Conservation (phyloP, 1,284 basidiomycete species). For the Malassezia japonica region DNA sequence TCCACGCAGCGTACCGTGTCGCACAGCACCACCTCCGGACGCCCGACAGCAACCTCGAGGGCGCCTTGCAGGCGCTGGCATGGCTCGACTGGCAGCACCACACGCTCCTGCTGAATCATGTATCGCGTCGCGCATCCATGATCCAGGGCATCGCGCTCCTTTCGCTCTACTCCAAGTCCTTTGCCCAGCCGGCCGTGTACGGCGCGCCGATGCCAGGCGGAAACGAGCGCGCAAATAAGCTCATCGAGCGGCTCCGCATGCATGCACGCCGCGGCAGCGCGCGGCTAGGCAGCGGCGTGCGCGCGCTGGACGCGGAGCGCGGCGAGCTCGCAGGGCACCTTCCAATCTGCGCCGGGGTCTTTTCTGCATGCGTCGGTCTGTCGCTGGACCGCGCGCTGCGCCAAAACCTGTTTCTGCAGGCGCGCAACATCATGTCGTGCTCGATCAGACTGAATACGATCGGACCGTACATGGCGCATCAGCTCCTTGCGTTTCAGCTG, state of each 20-base stretch:
- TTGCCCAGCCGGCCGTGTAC: conserved; percentile 50
- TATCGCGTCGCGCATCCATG: conserved; percentile 72
- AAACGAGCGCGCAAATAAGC: neutral
- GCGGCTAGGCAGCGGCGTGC: neutral
- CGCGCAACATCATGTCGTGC: conserved; percentile 75
- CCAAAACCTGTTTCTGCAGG: conserved; percentile 85
- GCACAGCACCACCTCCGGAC: neutral
- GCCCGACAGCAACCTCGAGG: neutral
- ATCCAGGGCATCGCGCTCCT: conserved; percentile 88
- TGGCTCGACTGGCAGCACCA: conserved; percentile 70
- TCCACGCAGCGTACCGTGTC: neutral
- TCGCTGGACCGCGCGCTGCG: conserved; percentile 60
- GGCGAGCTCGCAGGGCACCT: conserved; percentile 59
- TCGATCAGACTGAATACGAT: conserved; percentile 81
- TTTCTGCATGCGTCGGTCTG: conserved; percentile 68
- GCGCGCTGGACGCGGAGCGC: conserved; percentile 29
- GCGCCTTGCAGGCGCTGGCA: conserved; percentile 54
- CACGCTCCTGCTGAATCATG: conserved; percentile 75
- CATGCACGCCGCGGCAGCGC: conserved; percentile 22
- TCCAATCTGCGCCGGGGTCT: conserved; percentile 76
- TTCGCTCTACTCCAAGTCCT: conserved; percentile 73
- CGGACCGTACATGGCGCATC: conserved; percentile 86
- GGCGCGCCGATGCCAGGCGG: neutral
- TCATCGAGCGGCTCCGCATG: conserved; percentile 3
- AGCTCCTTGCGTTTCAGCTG: conserved; percentile 67